Base-by-base conservation (phyloP, 352 stramenopile species). In the Halophytophthora batemanensis region DNA sequence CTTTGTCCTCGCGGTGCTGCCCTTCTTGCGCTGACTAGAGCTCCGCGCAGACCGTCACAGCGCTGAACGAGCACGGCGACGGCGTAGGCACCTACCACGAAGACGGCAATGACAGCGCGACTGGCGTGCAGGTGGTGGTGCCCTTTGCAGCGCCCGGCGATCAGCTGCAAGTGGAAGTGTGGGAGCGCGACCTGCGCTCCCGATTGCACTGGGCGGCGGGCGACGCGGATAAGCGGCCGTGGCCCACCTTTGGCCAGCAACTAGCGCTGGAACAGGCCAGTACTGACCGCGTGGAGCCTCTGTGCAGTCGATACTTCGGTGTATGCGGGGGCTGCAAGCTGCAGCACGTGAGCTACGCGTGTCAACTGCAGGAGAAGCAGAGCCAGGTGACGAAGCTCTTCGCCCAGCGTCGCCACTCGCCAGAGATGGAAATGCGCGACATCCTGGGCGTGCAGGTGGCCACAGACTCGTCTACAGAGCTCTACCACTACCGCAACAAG, bases 401-500 rank as follows among this genome's bases (percentile, higher is more conserved):
- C 6, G 34, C 19, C 1, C 22, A 29, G 2, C 33, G 66, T 2
- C 17, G 36, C 0, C 59, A 73, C 42, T 75, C 67, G 2, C 57
- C 56, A 31, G 46, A 59, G 12, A 67, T 77, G 58, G 41, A 73
- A 14, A 53, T 85, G 8, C 69, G 65, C 0, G 14, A 47, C 6
- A 83, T 89, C 52, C 19, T 74, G 8, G 78, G 78, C 11, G 60
- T 69, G 0, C 25, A 31, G 14, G 34, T 56, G 12, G 42, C 29
- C 15, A 19, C 53, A 7, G 31, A 50, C 3, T 18, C 45, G 0
- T 22, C 33, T 1, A 6, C 7, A 18, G 50, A 34, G 3, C 39
- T 70, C 10, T 82, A 77, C 40, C 50, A 72, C 33, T 92, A 92
- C 56, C 76, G 81, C 49, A 92, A 90, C 67, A 92, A 92, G 54